A percentile compares a stretch with the other conserved stretches of the same genome.
These are phyloP conservation scores for Paxillus rubicundulus DNA, from an alignment of 768 basidiomycete genomes.

Conservation along the genomic window DNA sequence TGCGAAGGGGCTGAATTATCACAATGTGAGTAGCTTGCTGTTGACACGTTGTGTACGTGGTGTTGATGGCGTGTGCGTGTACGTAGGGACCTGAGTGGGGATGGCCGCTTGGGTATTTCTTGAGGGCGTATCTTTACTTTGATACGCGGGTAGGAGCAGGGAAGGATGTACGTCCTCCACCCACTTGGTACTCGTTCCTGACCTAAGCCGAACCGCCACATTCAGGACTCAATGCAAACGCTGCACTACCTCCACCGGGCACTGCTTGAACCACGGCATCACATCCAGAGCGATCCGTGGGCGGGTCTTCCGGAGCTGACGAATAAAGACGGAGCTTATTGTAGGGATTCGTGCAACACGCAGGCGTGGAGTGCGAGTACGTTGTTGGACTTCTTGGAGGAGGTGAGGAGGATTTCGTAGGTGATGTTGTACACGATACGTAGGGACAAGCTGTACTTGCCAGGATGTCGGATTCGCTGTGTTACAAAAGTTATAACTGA, in stretches of 20 bases:
- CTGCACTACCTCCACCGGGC: conserved; percentile 77
- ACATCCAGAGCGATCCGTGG: conserved; percentile 85
- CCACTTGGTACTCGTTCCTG: neutral
- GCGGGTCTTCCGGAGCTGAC: conserved; percentile 92
- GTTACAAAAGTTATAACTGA: too few species aligned
- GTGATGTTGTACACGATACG: neutral
- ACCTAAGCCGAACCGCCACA: neutral
- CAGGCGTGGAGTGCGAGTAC: conserved; percentile 98
- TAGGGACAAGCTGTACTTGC: too few species aligned
- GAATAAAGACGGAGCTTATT: conserved; percentile 79
- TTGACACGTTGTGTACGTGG: neutral
- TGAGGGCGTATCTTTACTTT: conserved; percentile 90
- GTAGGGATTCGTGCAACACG: conserved; percentile 85
- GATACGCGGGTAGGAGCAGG: conserved; percentile 68
- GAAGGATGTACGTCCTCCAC: conserved; percentile 51
- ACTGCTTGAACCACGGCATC: conserved; percentile 64
- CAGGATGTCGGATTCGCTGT: too few species aligned
- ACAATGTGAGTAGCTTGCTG: conserved; percentile 55
- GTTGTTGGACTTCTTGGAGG: conserved; percentile 83
- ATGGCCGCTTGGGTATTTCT: conserved; percentile 94
- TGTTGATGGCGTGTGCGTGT: conserved; percentile 11
- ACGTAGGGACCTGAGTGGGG: conserved; percentile 88
- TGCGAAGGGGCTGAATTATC: conserved; percentile 95
- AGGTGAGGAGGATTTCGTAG: conserved; percentile 40
- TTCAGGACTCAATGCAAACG: conserved; percentile 67